Percentiles rank a stretch among this genome's conserved stretches.
These are phyloP conservation scores for Aspergillus pseudotamarii DNA, from an alignment of 2,329 filamentous ascomycete species.

Conservation along the genomic window DNA sequence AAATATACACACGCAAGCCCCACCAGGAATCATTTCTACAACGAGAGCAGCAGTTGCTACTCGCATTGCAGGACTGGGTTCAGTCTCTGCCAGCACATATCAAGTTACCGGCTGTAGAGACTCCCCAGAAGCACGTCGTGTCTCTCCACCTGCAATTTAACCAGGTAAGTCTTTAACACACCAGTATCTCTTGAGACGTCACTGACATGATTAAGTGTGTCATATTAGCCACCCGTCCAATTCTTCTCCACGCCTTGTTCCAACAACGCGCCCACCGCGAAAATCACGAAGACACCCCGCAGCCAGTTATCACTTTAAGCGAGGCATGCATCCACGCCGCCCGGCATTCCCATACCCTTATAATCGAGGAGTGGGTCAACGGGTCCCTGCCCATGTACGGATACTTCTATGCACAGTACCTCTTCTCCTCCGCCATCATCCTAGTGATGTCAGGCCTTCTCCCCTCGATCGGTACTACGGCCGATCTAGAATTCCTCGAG, in stretches of 20 bases:
- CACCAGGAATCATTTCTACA: slow-evolving; percentile 33
- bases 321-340: slow-evolving; percentile 38
- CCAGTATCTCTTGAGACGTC: not conserved
- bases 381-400: slow-evolving; percentile 36
- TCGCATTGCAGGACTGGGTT: slow-evolving; percentile 35
- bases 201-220: slow-evolving; percentile 33
- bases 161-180: slow-evolving; percentile 22
- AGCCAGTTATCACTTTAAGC: slow-evolving; percentile 32
- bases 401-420: slow-evolving; percentile 38
- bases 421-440: slow-evolving; percentile 37
- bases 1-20: slow-evolving; percentile 29
- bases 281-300: slow-evolving; percentile 13
- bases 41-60: slow-evolving; percentile 36
- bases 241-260: slow-evolving; percentile 36
- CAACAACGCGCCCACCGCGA: slow-evolving; percentile 20
- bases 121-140: slow-evolving; percentile 25
- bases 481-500: slow-evolving; percentile 28
- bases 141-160: slow-evolving; percentile 39
- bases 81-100: slow-evolving; percentile 33
- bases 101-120: slow-evolving; percentile 21
- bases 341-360: slow-evolving; percentile 32
- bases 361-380: slow-evolving; percentile 36
- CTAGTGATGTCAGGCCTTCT: slow-evolving; percentile 34
- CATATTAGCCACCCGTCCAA: slow-evolving; percentile 38
- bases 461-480: slow-evolving; percentile 17